Conservation (phyloP, 2,329 filamentous ascomycete species). For the Nemania bipapillata region DNA sequence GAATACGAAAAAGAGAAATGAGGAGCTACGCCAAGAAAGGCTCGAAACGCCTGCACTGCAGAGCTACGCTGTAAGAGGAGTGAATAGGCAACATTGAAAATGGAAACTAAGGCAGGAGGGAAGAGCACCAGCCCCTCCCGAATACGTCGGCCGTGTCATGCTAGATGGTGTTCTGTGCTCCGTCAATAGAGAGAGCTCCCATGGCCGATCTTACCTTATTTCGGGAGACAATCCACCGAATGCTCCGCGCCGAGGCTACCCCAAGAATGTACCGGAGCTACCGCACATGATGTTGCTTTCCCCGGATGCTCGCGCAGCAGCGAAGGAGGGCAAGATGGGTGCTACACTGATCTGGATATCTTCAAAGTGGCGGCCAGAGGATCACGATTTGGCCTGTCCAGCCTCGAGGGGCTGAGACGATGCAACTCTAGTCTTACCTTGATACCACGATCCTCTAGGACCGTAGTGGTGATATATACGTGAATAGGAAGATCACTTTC, state of each 20-base stretch:
- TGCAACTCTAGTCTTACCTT: not conserved
- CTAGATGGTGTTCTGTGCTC: not conserved
- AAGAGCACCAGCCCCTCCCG: not conserved
- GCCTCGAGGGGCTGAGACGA: not conserved
- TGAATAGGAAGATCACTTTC: not conserved
- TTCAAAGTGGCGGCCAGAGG: slow-evolving; percentile 13
- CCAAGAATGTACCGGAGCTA: too few species aligned
- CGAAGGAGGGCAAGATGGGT: not conserved
- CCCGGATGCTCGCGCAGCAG: not conserved
- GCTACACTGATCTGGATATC: slow-evolving; percentile 15
- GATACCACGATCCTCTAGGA: not conserved
- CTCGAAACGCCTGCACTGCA: not conserved
- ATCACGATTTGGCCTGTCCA: not conserved
- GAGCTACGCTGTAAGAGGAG: not conserved
- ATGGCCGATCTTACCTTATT: slow-evolving; percentile 23
- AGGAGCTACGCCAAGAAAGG: too few species aligned
- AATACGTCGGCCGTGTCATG: not conserved
- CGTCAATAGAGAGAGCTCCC: not conserved
- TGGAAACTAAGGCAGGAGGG: not conserved
- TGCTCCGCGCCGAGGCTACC: slow-evolving; percentile 23
- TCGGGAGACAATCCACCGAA: slow-evolving; percentile 14
- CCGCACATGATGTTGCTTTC: slow-evolving; percentile 6
- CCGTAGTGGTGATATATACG: slow-evolving; percentile 3
- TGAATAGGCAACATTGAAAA: not conserved
- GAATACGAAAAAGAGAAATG: not conserved